Conservation (phyloP, 345 rosid species). For the Iberis pinnata region DNA sequence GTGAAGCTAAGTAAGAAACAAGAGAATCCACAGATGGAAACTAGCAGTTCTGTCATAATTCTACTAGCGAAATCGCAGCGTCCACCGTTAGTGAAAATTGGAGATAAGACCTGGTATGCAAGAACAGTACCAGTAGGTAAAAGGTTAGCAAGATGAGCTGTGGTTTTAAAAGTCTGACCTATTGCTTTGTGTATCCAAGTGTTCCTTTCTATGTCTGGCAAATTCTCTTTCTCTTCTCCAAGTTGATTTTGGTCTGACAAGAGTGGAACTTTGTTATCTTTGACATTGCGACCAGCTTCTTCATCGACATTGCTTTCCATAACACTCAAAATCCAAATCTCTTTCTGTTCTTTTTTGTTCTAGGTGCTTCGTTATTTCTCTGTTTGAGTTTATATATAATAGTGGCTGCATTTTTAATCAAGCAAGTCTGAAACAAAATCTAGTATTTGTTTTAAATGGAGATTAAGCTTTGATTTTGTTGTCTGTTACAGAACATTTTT, state of each 20-base stretch:
- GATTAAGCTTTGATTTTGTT: constrained; percentile 10
- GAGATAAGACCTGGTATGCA: constrained; percentile 70
- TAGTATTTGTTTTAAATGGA: constrained; percentile 7
- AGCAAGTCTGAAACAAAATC: constrained; percentile 1
- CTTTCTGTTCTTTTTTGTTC: neutral
- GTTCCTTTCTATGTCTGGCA: constrained; percentile 36
- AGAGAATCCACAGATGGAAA: constrained; percentile 60
- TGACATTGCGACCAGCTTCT: constrained; percentile 14
- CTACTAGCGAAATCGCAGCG: constrained; percentile 47
- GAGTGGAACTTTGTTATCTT: constrained; percentile 15
- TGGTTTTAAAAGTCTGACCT: constrained; percentile 69
- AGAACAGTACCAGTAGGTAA: constrained; percentile 88
- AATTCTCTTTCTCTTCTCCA: constrained; percentile 7
- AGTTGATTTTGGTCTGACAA: constrained; percentile 21
- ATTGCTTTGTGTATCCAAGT: constrained; percentile 52
- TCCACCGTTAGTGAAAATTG: constrained; percentile 65
- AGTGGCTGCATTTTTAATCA: neutral
- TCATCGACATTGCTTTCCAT: constrained; percentile 27
- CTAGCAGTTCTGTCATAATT: constrained; percentile 48
- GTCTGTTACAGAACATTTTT: neutral
- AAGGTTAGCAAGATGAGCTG: constrained; percentile 74
- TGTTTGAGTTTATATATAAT: constrained; percentile 6
- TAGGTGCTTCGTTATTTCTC: constrained; percentile 11
- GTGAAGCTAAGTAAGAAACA: constrained; percentile 66
- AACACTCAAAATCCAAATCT: constrained; percentile 4